A percentile compares a stretch with the other conserved stretches of the same genome.
Conservation (phyloP, 139 green algal species). For the Dunaliella primolecta region DNA sequence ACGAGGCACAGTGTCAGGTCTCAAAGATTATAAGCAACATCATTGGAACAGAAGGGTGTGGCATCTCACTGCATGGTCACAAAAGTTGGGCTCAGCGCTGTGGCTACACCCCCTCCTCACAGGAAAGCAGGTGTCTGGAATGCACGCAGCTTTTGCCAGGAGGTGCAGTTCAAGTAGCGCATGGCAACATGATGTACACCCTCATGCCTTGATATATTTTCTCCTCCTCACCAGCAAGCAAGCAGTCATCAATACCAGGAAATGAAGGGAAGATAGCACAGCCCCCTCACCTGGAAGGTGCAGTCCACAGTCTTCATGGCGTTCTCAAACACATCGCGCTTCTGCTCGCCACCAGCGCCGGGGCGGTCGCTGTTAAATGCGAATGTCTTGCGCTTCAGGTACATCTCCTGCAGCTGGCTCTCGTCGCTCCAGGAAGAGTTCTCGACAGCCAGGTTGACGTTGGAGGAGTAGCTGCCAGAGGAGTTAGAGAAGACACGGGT, state of each 20-base stretch:
- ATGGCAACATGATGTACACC: too few species aligned
- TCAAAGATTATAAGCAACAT: background rate
- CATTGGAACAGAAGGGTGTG: background rate
- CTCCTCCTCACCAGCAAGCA: too few species aligned
- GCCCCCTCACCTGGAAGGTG: constrained; percentile 83
- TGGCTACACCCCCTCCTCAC: too few species aligned
- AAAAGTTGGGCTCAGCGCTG: too few species aligned
- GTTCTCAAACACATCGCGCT: constrained; percentile 86
- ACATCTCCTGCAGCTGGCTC: constrained; percentile 96
- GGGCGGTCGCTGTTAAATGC: constrained; percentile 93
- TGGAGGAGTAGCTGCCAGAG: constrained; percentile 93
- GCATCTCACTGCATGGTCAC: too few species aligned
- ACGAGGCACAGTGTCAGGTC: background rate
- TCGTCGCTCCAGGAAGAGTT: constrained; percentile 96
- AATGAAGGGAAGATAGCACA: too few species aligned
- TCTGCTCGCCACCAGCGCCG: constrained; percentile 76
- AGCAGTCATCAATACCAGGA: too few species aligned
- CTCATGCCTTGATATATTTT: too few species aligned
- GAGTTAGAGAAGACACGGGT: constrained; percentile 97
- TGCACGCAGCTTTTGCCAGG: too few species aligned
- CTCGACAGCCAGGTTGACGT: constrained; percentile 99
- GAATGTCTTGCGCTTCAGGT: constrained; percentile 94
- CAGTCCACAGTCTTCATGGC: constrained; percentile 96
- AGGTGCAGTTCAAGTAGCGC: too few species aligned
- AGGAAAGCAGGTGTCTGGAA: too few species aligned